A percentile compares a stretch with the other conserved stretches of the same genome.
These are phyloP conservation scores for Xylaria sp. DNA, from an alignment of 495 filamentous ascomycete species.

Conservation along the genomic window DNA sequence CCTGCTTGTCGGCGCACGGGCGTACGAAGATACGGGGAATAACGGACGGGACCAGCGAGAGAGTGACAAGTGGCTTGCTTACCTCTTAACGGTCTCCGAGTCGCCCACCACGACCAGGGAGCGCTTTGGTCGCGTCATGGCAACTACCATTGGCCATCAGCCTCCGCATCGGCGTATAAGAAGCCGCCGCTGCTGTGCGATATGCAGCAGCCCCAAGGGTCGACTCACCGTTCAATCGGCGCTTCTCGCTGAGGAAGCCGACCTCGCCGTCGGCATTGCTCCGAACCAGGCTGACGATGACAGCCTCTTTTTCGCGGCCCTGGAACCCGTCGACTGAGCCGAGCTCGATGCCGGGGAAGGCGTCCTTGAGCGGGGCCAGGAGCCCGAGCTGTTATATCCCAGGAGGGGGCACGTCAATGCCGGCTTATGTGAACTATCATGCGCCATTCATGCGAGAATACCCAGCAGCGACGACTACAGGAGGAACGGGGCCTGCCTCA, in stretches of 20 bases:
- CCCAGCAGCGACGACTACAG: not conserved
- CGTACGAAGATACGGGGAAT: conserved; percentile 22
- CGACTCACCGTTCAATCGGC: conserved; percentile 83
- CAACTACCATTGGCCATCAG: conserved; percentile 57
- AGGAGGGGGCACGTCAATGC: conserved; percentile 24
- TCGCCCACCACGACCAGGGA: conserved; percentile 92
- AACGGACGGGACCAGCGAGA: conserved; percentile 14
- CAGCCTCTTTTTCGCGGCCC: conserved; percentile 94
- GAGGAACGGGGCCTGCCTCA: not conserved
- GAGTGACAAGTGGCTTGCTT: conserved; percentile 44
- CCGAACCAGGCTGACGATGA: conserved; percentile 88
- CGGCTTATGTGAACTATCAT: not conserved
- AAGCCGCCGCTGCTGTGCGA: not conserved
- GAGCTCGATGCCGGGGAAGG: conserved; percentile 83
- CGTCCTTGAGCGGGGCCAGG: conserved; percentile 78
- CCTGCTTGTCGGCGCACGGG: conserved; percentile 7
- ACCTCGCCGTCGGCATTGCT: conserved; percentile 88
- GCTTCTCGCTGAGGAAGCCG: conserved; percentile 92
- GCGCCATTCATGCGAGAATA: not conserved
- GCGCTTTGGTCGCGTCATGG: conserved; percentile 92
- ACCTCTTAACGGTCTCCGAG: conserved; percentile 87
- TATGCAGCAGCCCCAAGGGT: conserved; percentile 13
- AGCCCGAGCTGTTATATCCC: conserved; percentile 64
- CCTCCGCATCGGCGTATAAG: not conserved
- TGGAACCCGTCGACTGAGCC: conserved; percentile 98